phyloP scores from a whole-genome alignment of 352 stramenopile genomes.

The Pythium utonaiense region DNA sequence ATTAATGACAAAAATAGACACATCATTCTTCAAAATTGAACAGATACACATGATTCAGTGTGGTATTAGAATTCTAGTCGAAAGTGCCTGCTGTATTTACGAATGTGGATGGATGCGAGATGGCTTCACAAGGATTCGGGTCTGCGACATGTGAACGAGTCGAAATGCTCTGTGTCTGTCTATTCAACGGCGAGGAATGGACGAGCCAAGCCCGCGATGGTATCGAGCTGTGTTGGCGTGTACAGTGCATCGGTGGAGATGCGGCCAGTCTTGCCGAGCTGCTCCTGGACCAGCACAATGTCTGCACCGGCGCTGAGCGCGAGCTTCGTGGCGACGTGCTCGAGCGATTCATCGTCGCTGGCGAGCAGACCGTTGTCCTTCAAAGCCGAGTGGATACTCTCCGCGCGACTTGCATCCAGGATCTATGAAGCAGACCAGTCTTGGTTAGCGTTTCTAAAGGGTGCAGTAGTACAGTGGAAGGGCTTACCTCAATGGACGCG shows the following conservation, averaged over 20 bases:
- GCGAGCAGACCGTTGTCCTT: conserved; percentile 27
- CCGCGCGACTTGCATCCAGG: conserved; percentile 41
- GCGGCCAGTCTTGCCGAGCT: conserved; percentile 32
- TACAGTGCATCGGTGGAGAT: conserved; percentile 37
- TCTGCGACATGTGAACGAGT: not conserved
- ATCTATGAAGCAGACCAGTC: conserved; percentile 25
- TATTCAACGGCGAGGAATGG: conserved; percentile 40
- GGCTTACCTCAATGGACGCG: conserved; percentile 63
- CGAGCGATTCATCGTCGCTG: conserved; percentile 24
- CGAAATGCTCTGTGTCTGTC: not conserved
- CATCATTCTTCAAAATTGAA: no score
- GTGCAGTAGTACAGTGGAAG: not conserved
- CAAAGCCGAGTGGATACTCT: conserved; percentile 36
- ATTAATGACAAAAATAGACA: conserved; percentile 10
- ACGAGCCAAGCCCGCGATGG: conserved; percentile 26
- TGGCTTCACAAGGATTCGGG: not conserved
- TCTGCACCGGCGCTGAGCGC: conserved; percentile 52
- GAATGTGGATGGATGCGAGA: not conserved
- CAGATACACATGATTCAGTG: no score
- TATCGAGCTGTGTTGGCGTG: conserved; percentile 36
- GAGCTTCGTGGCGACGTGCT: conserved; percentile 55
- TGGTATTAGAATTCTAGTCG: not conserved
- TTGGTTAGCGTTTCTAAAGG: not conserved
- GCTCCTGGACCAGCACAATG: conserved; percentile 59
- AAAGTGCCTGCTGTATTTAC: not conserved